Conservation (phyloP, 2,329 filamentous ascomycete species). For the Fusarium zealandicum region DNA sequence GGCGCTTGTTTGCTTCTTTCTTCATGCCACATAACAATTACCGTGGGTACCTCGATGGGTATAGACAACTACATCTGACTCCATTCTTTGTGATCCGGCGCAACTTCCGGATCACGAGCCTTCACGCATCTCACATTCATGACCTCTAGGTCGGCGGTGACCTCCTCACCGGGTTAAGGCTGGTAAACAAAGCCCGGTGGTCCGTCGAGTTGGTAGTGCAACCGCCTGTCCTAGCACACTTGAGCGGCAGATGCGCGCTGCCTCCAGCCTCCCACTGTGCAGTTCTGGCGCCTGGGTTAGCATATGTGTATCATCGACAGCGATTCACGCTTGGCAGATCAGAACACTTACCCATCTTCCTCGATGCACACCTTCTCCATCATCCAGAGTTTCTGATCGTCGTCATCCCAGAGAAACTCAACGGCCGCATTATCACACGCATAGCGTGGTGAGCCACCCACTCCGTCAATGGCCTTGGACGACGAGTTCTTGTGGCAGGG, state of each 20-base stretch:
- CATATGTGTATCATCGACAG: neutral
- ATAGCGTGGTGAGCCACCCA: conserved; percentile 46
- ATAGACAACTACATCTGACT: conserved; percentile 10
- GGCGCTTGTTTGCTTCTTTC: too few species aligned
- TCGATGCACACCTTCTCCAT: conserved; percentile 55
- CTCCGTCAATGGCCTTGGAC: conserved; percentile 43
- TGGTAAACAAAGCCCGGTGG: conserved; percentile 42
- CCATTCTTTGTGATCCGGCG: conserved; percentile 1
- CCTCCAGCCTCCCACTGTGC: conserved; percentile 45
- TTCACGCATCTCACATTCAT: neutral
- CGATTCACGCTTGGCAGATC: neutral
- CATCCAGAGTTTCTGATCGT: conserved; percentile 47
- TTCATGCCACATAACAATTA: neutral
- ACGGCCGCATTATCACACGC: conserved; percentile 52
- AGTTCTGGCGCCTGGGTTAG: conserved; percentile 29
- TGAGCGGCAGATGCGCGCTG: conserved; percentile 32
- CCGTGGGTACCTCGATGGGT: neutral
- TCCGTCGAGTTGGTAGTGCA: conserved; percentile 44
- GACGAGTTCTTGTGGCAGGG: conserved; percentile 54
- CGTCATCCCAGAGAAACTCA: conserved; percentile 53
- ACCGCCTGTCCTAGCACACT: conserved; percentile 28
- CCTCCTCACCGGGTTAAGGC: conserved; percentile 41
- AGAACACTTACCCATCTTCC: conserved; percentile 45
- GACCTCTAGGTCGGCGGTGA: conserved; percentile 13
- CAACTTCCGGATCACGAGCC: conserved; percentile 12